These are phyloP conservation scores for Solidago caesia DNA, from an alignment of 129 eudicot genomes.

Conservation along the genomic window DNA sequence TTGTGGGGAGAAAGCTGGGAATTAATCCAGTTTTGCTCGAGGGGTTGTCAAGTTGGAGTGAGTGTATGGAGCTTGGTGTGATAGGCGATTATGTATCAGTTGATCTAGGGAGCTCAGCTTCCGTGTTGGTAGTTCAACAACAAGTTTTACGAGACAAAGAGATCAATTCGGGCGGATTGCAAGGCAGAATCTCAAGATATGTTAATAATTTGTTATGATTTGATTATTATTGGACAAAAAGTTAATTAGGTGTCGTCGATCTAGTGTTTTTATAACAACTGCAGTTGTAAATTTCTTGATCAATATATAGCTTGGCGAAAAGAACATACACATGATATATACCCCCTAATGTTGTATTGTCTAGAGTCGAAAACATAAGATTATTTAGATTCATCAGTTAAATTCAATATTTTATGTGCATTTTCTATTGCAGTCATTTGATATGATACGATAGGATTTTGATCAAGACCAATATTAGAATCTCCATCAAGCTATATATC, in stretches of 20 bases:
- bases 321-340: background rate
- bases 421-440: too few relatives aligned
- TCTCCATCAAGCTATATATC: too few relatives aligned
- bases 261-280: background rate
- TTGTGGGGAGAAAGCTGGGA: slow-evolving; percentile 77
- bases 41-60: slow-evolving; percentile 72
- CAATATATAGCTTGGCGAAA: background rate
- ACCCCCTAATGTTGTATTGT: background rate
- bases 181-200: slow-evolving; percentile 33
- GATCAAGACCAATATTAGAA: too few relatives aligned
- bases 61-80: slow-evolving; percentile 65
- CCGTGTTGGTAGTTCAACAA: slow-evolving; percentile 83
- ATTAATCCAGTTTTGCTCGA: slow-evolving; percentile 62
- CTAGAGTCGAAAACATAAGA: background rate
- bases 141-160: slow-evolving; percentile 72
- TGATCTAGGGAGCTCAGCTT: slow-evolving; percentile 58
- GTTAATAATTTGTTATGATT: slow-evolving; percentile 19
- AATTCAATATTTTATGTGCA: background rate
- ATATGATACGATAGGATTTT: too few relatives aligned
- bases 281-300: background rate
- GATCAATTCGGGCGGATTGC: slow-evolving; percentile 28
- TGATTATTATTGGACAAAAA: background rate
- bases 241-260: background rate
- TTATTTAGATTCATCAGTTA: background rate
- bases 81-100: slow-evolving; percentile 76